Conservation (phyloP, 192 early-diverging fungal species). For the Chytriomyces sp. region DNA sequence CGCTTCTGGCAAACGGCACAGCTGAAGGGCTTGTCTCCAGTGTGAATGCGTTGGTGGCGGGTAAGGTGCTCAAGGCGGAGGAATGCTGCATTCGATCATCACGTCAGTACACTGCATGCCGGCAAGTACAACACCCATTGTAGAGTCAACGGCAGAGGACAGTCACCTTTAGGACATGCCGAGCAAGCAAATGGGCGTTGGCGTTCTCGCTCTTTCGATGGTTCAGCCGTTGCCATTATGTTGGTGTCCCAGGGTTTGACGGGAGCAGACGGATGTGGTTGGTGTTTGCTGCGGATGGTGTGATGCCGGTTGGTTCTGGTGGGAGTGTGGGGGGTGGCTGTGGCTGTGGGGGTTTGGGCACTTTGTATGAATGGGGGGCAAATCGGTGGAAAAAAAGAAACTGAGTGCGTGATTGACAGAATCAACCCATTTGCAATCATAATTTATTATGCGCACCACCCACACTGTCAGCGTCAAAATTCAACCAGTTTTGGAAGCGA, state of each 20-base stretch:
- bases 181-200: not conserved
- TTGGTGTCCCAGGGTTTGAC: not conserved
- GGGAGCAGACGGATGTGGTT: too few species aligned
- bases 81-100: constrained; percentile 49
- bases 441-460: too few species aligned
- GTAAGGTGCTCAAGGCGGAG: constrained; percentile 84
- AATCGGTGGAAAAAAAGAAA: too few species aligned
- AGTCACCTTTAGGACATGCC: not conserved
- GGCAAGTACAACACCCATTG: not conserved
- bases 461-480: too few species aligned
- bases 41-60: constrained; percentile 87
- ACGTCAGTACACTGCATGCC: not conserved
- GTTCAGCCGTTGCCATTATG: too few species aligned
- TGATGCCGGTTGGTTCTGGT: not conserved
- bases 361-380: too few species aligned
- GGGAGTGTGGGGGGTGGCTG: not conserved
- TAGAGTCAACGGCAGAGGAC: not conserved
- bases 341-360: too few species aligned
- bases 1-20: constrained; percentile 82
- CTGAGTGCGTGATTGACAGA: too few species aligned
- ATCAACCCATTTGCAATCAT: too few species aligned
- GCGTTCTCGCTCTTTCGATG: not conserved
- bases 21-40: constrained; percentile 82
- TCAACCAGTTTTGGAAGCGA: too few species aligned
- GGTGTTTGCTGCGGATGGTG: too few species aligned